phyloP scores from a whole-genome alignment of 495 filamentous ascomycete genomes.

The Talaromyces stipitatus region DNA sequence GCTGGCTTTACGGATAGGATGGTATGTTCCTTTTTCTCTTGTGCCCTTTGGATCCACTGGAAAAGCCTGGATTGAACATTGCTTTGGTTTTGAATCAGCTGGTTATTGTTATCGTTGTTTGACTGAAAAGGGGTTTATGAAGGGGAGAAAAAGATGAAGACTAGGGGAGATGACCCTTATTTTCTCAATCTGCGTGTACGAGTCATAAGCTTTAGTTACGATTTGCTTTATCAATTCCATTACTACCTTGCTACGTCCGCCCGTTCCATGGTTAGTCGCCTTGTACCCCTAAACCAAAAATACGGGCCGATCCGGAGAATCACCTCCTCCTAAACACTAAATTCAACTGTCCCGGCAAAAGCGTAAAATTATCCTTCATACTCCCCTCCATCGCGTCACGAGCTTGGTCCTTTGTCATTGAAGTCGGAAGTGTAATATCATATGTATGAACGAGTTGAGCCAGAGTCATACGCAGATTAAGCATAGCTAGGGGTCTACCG shows the following conservation, averaged over 20 bases:
- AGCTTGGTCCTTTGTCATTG: constrained; percentile 2
- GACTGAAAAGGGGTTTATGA: background rate
- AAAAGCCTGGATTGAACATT: no score
- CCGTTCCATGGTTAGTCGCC: background rate
- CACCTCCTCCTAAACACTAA: background rate
- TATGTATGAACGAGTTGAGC: constrained; percentile 10
- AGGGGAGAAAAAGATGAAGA: background rate
- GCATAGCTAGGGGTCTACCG: constrained; percentile 16
- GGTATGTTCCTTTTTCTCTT: no score
- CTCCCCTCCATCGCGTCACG: background rate
- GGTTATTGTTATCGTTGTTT: background rate
- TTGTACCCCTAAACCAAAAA: background rate
- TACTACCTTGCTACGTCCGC: background rate
- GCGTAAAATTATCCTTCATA: background rate
- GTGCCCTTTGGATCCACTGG: no score
- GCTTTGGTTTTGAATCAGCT: background rate
- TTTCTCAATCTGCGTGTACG: background rate
- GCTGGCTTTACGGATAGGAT: no score
- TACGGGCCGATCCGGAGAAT: no score
- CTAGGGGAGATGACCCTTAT: background rate
- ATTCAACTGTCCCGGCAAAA: background rate
- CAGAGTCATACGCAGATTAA: constrained; percentile 16
- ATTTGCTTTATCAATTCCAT: background rate
- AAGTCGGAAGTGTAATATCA: constrained; percentile 14
- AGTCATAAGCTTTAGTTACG: background rate